Base-by-base conservation (phyloP, 345 rosid species). In the Ricinus communis region DNA sequence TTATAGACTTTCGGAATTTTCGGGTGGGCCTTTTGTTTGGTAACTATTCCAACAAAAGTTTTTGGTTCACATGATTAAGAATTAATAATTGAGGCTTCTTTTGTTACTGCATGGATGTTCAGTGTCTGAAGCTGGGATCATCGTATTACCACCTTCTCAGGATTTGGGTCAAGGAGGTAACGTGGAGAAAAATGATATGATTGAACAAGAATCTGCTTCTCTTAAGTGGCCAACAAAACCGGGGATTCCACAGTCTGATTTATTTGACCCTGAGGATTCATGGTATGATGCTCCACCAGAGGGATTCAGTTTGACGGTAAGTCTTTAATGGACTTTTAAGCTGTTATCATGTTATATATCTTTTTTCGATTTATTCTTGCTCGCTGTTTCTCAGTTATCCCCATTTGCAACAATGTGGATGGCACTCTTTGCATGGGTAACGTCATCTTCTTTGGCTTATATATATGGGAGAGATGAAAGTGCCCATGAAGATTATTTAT, bases 401-500 rank as follows among this genome's bases (percentile, higher is more conserved):
- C 83, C 89, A 68, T 95, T 95, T 68, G 96, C 96, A 52, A 87
- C 86, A 40, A 87, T 89, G 96, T 95, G 97, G 97, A 83, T 87
- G 82, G 79, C 87, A 28, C 87, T 90, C 66, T 90, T 95, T 84
- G 87, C 86, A 33, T 95, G 99, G 99, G 80, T 87, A 71, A 87
- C 97, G n/a, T 84, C 97, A 38, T 90, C 97, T 70, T 87, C 93
- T 31, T 80, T 95, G 82, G 97, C 97, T 52, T 90, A 84, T 77
- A 86, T 90, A 71, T 92, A 92, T 65, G 93, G 97, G 55, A 85
- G 83, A 81, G 99, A 95, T 66, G 97, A 86, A 69, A 84, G 83
- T 71, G 76, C 73, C 76, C 82, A 84, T 66, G 99, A 88, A 78
- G 91, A 89, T 28, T 92, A 88, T 77, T 41, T 81, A 68, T 74